A percentile compares a stretch with the other conserved stretches of the same genome.
Evolutionary conservation across 306 rosid genomes (phyloP).

Genomic region (Nissolia schottii): DNA sequence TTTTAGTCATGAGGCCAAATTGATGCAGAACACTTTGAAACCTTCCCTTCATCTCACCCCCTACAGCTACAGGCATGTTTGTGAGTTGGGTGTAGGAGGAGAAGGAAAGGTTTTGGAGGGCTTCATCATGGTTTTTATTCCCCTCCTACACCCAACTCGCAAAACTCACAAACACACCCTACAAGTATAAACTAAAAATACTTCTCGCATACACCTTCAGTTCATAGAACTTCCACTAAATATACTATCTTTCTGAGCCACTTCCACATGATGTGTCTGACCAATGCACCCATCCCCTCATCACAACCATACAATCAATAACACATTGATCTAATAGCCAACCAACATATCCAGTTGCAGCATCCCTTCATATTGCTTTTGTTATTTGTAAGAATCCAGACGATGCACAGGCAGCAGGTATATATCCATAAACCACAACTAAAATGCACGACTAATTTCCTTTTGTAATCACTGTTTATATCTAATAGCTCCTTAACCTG

Average conservation of each 20-base stretch:
- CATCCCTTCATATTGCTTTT: conserved; percentile 3
- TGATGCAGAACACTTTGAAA: not conserved
- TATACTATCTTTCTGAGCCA: not conserved
- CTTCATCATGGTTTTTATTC: too few species aligned
- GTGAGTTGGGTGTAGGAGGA: too few species aligned
- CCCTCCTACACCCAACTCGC: too few species aligned
- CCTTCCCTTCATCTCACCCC: not conserved
- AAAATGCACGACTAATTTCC: not conserved
- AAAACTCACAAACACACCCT: too few species aligned
- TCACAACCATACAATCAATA: not conserved
- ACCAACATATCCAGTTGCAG: not conserved
- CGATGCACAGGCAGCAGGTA: not conserved
- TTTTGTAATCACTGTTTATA: not conserved
- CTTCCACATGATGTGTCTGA: not conserved
- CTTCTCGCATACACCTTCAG: not conserved
- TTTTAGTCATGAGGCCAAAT: not conserved
- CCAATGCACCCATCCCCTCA: not conserved
- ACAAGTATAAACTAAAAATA: not conserved
- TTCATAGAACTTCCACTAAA: not conserved
- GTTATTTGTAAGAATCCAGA: not conserved
- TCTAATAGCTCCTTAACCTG: not conserved
- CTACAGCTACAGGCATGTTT: too few species aligned
- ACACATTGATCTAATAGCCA: not conserved
- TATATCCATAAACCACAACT: not conserved
- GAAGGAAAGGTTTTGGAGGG: too few species aligned